These are phyloP conservation scores for Discostella stelligeroides DNA, from an alignment of 108 stramenopile genomes.

Conservation along the genomic window DNA sequence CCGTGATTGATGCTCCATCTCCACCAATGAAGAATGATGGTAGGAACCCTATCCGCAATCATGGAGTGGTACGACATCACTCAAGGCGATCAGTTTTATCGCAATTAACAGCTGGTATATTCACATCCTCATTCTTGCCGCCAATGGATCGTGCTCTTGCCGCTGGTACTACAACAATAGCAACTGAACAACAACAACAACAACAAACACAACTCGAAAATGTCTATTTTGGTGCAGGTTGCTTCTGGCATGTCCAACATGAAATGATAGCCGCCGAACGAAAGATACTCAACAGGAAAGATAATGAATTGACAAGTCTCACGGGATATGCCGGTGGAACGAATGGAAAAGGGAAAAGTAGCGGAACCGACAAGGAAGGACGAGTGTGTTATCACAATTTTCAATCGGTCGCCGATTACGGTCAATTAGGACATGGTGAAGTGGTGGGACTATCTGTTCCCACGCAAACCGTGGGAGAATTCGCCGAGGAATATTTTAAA, in stretches of 20 bases:
- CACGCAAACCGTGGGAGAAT: conserved; percentile 61
- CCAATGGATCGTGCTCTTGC: background rate
- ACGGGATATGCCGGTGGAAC: conserved; percentile 54
- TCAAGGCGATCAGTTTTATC: background rate
- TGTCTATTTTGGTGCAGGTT: conserved; percentile 48
- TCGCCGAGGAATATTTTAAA: conserved; percentile 81
- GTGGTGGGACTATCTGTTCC: conserved; percentile 85
- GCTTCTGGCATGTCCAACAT: conserved; percentile 50
- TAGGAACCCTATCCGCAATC: too few species aligned
- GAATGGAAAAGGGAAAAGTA: background rate
- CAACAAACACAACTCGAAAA: background rate
- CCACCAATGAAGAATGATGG: too few species aligned
- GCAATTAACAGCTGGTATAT: background rate
- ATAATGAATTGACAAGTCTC: conserved; percentile 35
- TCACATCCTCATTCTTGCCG: background rate
- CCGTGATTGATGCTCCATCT: too few species aligned
- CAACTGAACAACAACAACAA: too few species aligned
- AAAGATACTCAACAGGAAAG: conserved; percentile 31
- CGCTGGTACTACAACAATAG: background rate
- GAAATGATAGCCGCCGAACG: conserved; percentile 50
- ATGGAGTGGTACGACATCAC: too few species aligned
- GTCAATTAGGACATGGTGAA: conserved; percentile 87
- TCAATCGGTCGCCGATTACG: conserved; percentile 80
- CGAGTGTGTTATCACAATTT: conserved; percentile 91
- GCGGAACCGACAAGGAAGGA: conserved; percentile 44